Evolutionary conservation across 1,284 basidiomycete species (phyloP).

Genomic region (Ganoderma resinaceum): DNA sequence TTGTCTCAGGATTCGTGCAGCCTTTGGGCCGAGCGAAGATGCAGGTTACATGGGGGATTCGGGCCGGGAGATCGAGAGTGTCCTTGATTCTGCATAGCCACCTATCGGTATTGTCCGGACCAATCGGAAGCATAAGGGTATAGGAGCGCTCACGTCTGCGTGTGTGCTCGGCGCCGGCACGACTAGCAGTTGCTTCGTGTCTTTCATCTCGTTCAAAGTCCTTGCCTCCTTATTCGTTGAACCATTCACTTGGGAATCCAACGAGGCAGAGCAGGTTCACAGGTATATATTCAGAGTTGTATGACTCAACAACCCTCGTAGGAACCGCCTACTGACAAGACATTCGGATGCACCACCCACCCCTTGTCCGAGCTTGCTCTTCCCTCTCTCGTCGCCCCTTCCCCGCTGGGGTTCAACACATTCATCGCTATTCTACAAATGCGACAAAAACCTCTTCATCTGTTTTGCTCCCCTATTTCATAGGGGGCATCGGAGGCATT

Average conservation of each 20-base stretch:
- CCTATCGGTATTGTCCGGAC: too few species aligned
- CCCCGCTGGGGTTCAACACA: not conserved
- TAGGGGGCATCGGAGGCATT: slow-evolving; percentile 13
- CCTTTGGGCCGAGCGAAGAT: too few species aligned
- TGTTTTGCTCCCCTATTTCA: not conserved
- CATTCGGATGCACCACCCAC: not conserved
- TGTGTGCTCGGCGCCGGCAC: not conserved
- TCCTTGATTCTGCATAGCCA: too few species aligned
- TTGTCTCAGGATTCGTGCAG: not conserved
- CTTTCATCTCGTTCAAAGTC: not conserved
- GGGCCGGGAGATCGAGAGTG: too few species aligned
- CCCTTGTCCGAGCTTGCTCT: not conserved
- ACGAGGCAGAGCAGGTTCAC: not conserved
- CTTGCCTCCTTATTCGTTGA: not conserved
- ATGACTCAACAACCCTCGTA: not conserved
- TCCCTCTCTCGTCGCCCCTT: not conserved
- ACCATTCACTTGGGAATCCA: not conserved
- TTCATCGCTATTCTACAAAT: not conserved
- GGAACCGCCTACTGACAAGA: not conserved
- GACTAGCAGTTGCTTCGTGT: not conserved
- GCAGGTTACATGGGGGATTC: too few species aligned
- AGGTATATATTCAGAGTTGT: not conserved
- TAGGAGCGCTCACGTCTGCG: not conserved
- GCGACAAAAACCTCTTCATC: not conserved
- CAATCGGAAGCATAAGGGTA: too few species aligned